Evolutionary conservation across 2,329 filamentous ascomycete genomes (phyloP).

Genomic region (Neodidymelliopsis sp.): DNA sequence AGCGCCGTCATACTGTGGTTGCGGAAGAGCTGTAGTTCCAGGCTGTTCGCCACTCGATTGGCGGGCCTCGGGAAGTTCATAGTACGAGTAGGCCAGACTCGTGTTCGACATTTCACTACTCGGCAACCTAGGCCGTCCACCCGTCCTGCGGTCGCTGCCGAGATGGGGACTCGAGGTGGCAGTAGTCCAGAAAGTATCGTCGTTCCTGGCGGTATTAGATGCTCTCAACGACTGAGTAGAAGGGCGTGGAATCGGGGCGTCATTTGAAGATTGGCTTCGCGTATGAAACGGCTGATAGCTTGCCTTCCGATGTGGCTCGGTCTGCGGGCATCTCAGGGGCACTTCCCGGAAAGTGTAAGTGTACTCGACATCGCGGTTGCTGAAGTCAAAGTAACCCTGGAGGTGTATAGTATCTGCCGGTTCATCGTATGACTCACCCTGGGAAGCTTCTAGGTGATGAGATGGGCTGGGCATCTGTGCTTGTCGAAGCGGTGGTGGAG

Average conservation of each 20-base stretch:
- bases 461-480: slow-evolving; percentile 23
- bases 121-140: slow-evolving; percentile 12
- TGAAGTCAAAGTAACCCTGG: slow-evolving; percentile 16
- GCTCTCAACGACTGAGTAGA: slow-evolving; percentile 1
- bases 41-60: slow-evolving; percentile 34
- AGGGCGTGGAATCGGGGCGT: slow-evolving; percentile 21
- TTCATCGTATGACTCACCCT: background rate
- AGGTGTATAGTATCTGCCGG: slow-evolving; percentile 5
- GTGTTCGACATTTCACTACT: slow-evolving; percentile 38
- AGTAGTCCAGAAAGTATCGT: slow-evolving; percentile 17
- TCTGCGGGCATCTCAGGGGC: slow-evolving; percentile 19
- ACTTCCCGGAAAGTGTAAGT: slow-evolving; percentile 16
- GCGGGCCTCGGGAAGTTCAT: slow-evolving; percentile 39
- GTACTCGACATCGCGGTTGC: background rate
- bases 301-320: slow-evolving; percentile 30
- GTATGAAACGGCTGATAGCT: slow-evolving; percentile 11
- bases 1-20: slow-evolving; percentile 35
- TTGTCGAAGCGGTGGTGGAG: slow-evolving; percentile 30
- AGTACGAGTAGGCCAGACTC: slow-evolving; percentile 44
- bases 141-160: background rate
- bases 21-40: too few species aligned
- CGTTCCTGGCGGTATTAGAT: slow-evolving; percentile 15
- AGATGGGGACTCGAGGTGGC: background rate
- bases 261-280: slow-evolving; percentile 37
- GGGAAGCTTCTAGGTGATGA: background rate